Evolutionary conservation across 441 rosid genomes (phyloP).

Genomic region (Brassica hybrid): DNA sequence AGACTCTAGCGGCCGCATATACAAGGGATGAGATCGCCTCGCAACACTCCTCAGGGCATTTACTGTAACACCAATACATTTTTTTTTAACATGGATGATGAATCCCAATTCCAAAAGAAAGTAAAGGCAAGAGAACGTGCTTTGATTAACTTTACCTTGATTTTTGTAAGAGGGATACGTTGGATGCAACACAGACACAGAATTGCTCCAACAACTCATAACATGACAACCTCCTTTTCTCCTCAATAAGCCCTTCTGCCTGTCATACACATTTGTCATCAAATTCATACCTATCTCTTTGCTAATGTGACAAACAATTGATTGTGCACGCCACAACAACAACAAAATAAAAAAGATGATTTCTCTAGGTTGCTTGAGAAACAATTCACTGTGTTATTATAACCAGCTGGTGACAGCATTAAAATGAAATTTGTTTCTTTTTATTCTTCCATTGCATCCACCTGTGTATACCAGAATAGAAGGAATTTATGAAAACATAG

Average conservation of each 20-base stretch:
- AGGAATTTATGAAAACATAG: slow-evolving; percentile 2
- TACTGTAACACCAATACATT: slow-evolving; percentile 50
- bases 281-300: neutral
- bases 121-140: neutral
- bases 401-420: slow-evolving; percentile 35
- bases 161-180: slow-evolving; percentile 62
- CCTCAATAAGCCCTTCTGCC: slow-evolving; percentile 79
- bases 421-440: neutral
- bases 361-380: slow-evolving; percentile 18
- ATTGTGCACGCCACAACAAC: neutral
- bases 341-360: neutral
- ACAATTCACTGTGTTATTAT: slow-evolving; percentile 21
- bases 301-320: neutral
- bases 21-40: slow-evolving; percentile 75
- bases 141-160: too few relatives aligned
- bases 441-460: neutral
- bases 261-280: too few relatives aligned
- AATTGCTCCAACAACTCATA: slow-evolving; percentile 62
- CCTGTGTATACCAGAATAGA: neutral
- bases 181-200: slow-evolving; percentile 48
- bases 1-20: slow-evolving; percentile 80
- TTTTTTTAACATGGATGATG: neutral
- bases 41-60: slow-evolving; percentile 81
- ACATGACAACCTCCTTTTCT: slow-evolving; percentile 59
- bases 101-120: slow-evolving; percentile 1